Evolutionary conservation across 306 rosid genomes (phyloP).

Genomic region (Leucaena leucocephala): DNA sequence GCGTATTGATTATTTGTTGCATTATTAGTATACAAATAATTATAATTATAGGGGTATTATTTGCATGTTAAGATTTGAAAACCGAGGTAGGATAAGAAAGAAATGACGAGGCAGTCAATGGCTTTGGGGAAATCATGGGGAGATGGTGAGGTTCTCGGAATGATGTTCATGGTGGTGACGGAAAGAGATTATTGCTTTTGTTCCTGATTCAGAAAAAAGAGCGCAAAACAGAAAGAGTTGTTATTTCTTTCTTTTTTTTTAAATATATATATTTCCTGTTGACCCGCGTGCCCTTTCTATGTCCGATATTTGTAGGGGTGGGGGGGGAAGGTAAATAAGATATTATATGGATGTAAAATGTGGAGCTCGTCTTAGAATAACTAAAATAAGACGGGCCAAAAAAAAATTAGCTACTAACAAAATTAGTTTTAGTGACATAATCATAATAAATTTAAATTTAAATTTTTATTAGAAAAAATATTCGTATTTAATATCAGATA

Average conservation of each 20-base stretch:
- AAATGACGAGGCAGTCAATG: background rate
- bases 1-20: background rate
- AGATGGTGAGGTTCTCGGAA: background rate
- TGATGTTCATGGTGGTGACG: background rate
- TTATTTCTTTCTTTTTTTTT: background rate
- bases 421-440: too few species aligned
- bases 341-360: too few species aligned
- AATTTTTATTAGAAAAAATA: too few species aligned
- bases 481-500: too few species aligned
- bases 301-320: background rate
- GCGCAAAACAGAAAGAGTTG: background rate
- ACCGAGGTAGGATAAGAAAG: background rate
- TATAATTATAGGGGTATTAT: background rate
- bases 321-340: background rate
- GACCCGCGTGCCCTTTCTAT: background rate
- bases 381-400: too few species aligned
- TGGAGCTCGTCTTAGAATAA: too few species aligned
- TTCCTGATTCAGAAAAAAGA: background rate
- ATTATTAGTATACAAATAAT: background rate
- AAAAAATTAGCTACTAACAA: too few species aligned
- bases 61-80: constrained; percentile 8
- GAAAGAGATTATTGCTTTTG: background rate
- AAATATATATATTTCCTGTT: background rate
- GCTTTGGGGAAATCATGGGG: background rate
- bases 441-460: too few species aligned